phyloP scores from a whole-genome alignment of 306 rosid genomes.

The Geum urbanum region DNA sequence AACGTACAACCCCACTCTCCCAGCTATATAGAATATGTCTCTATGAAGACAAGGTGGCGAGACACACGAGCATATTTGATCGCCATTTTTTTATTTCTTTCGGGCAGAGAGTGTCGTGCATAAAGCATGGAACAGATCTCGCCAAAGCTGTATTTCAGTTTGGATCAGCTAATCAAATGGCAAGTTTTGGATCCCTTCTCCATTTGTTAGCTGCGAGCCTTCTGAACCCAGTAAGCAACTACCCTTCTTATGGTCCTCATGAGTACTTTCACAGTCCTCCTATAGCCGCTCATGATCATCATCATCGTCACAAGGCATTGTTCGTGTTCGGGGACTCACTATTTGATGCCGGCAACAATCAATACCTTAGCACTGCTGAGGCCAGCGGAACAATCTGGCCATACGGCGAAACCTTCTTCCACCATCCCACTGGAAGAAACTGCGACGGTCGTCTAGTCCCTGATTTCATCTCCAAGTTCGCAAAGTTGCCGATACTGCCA shows the following conservation, averaged over 20 bases:
- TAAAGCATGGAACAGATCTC: no score
- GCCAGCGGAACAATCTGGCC: slow-evolving; percentile 35
- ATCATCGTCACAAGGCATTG: not conserved
- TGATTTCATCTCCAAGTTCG: slow-evolving; percentile 42
- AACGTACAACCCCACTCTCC: no score
- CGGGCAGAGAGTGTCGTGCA: no score
- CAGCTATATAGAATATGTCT: no score
- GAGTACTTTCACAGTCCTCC: not conserved
- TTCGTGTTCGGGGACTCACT: slow-evolving; percentile 36
- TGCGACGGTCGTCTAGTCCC: slow-evolving; percentile 45
- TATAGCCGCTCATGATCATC: not conserved
- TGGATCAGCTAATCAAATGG: not conserved
- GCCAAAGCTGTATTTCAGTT: no score
- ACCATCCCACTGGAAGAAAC: slow-evolving; percentile 41
- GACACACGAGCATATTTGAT: no score
- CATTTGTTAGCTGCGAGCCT: not conserved
- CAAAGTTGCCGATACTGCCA: slow-evolving; percentile 18
- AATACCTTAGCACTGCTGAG: slow-evolving; percentile 26
- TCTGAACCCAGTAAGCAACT: not conserved
- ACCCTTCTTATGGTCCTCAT: not conserved
- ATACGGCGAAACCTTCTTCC: slow-evolving; percentile 40
- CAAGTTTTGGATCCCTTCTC: not conserved
- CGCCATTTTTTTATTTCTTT: no score
- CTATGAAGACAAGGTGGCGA: no score
- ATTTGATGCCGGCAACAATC: slow-evolving; percentile 40